Evolutionary conservation across 2,329 filamentous ascomycete species (phyloP), one percentile per base, ranked within the genome.

Genomic region (Colletotrichum siamense): DNA sequence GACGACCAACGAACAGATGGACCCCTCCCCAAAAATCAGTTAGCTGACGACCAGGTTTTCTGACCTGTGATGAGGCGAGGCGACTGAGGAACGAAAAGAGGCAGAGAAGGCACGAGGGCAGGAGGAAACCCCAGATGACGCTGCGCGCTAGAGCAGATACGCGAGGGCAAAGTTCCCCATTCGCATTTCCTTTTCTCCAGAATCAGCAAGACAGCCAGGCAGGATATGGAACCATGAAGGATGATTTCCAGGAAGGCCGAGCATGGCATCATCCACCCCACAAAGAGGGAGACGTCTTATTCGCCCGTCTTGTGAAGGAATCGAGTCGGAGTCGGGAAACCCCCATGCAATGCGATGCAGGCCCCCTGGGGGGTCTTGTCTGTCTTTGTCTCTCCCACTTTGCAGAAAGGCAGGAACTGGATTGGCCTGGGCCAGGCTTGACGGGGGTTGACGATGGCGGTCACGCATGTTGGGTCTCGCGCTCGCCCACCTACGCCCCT

Each of bases 191-290:
- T 59, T 44, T 55, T 49, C 69, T 73, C 63, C 64, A 69, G 64
- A 72, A 62, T 30, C 52, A 70, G 55, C 55, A 39, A 36, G 49
- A 69, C 16, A 34, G 16, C 71, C 64, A 63, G 39, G 28, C 30
- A 64, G 49, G 36, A 66, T 34, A 49, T 70, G 68, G 68, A 69
- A 22, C 39, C 68, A 71, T 34, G 26, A 52, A 66, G 49, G 52
- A 30, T 26, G 39, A 62, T 52, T 72, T 71, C 69, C 69, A 63
- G 39, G 65, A 55, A 64, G 49, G 26, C 30, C 44, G n/a, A 75
- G 34, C 36, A 75, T 75, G 62, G 69, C 73, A 72, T 75, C 73
- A 75, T 72, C 34, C 69, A 72, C 62, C 62, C 69, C 73, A 72
- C 61, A 65, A 24, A 49, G 9, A 22, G 30, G 15, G 34, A 4